Base-by-base conservation (phyloP, 768 basidiomycete genomes). In the Lentinula sp. region DNA sequence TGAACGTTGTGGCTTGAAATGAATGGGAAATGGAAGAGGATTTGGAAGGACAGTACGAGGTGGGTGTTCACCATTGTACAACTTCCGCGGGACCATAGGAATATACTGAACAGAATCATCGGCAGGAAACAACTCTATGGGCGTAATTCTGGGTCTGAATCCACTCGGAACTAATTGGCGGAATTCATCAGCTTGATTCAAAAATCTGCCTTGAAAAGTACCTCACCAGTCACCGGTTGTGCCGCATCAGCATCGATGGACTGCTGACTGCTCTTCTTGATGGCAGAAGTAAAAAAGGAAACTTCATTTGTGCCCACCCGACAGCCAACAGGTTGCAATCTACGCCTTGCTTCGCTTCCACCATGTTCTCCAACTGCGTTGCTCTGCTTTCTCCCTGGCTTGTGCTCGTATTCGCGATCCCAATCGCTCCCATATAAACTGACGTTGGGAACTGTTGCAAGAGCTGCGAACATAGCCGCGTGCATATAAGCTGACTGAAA, bases 401-500 rank as follows among this genome's bases (percentile, higher is more conserved):
- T 50, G 49, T 48, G 35, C 45, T 57, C 37, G 62, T 55, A 20
- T 55, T 59, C 57, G 6, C 48, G 32, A 37, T 48, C 45, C 57
- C 43, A 59, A 3, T 46, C 57, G 41, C n/a, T 23, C 6, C 45
- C 23, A 15, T 18, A 39, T 18, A 33, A 5, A 20, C 56, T 35
- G 53, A 61, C 57, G 61, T 36, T 65, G 66, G 63, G 66, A 74
- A 61, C 50, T 70, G 59, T 48, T 68, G 66, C 67, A 68, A 64
- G 74, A 59, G 78, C 76, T 33, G 78, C 70, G 69, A 82, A 82
- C 68, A 81, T 71, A 5, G 85, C 78, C 36, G 83, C 81, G 49
- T 75, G 72, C 62, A 86, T 78, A 64, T 86, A 87, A 39, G 80
- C 83, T 18, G 73, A 75, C 69, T 88, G 86, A 65, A 88, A 74